Conservation (phyloP, 2,329 filamentous ascomycete species). For the Rosellinia necatrix region DNA sequence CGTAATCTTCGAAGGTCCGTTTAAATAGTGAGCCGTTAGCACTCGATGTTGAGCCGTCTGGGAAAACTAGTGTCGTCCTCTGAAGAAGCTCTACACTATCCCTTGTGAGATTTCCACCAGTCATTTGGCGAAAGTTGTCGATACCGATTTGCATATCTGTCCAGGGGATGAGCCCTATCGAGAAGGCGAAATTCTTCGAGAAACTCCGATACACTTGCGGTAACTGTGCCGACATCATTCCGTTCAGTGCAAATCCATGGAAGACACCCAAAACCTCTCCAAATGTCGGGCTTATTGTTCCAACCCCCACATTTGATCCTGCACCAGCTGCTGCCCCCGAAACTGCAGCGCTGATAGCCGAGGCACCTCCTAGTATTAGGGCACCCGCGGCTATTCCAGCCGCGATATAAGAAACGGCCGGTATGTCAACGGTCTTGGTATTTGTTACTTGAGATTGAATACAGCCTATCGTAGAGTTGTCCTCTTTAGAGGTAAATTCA, state of each 20-base stretch:
- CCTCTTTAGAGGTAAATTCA: constrained; percentile 67
- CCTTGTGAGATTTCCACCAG: constrained; percentile 85
- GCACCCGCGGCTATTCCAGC: constrained; percentile 86
- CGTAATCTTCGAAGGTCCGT: constrained; percentile 56
- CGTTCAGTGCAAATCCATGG: constrained; percentile 91
- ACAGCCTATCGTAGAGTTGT: constrained; percentile 72
- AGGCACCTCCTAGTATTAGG: constrained; percentile 71
- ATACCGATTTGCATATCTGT: constrained; percentile 78
- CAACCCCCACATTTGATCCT: constrained; percentile 57
- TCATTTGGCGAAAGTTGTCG: constrained; percentile 77
- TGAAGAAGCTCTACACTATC: constrained; percentile 75
- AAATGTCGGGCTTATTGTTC: constrained; percentile 80
- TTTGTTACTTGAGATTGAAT: constrained; percentile 82
- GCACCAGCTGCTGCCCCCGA: constrained; percentile 60
- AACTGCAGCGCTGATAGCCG: constrained; percentile 67
- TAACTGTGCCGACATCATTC: constrained; percentile 91
- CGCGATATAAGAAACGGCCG: constrained; percentile 81
- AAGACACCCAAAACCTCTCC: constrained; percentile 86
- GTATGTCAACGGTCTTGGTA: constrained; percentile 77
- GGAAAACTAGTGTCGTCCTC: constrained; percentile 76
- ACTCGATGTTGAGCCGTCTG: constrained; percentile 60
- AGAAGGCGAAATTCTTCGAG: constrained; percentile 91
- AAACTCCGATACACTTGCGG: constrained; percentile 89
- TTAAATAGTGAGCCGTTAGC: constrained; percentile 51
- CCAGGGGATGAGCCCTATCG: constrained; percentile 83